phyloP scores from a whole-genome alignment of 345 rosid species.

The Dimocarpus longan region DNA sequence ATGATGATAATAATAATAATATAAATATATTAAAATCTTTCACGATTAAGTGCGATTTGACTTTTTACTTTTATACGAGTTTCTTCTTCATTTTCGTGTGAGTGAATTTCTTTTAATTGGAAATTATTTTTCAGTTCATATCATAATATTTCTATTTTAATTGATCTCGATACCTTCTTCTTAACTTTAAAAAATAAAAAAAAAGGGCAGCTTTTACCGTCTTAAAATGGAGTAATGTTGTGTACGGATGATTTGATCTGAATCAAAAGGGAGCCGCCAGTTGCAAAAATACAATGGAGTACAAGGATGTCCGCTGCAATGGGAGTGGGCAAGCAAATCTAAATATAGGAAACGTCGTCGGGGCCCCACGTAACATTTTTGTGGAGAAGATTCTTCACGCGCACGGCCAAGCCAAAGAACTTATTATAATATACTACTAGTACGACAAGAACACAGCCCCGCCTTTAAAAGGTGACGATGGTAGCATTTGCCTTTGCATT shows the following conservation, averaged over 20 bases:
- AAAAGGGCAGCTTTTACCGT: too few relatives aligned
- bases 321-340: conserved; percentile 21
- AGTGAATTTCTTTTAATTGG: too few relatives aligned
- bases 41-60: too few relatives aligned
- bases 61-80: too few relatives aligned
- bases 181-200: too few relatives aligned
- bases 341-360: conserved; percentile 15
- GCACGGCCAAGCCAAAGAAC: conserved; percentile 6
- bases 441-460: neutral
- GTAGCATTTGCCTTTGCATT: neutral
- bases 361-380: conserved; percentile 6
- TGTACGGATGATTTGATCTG: neutral
- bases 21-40: too few relatives aligned
- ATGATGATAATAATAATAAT: too few relatives aligned
- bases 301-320: conserved; percentile 25
- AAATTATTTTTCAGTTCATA: too few relatives aligned
- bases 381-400: conserved; percentile 30
- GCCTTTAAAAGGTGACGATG: neutral
- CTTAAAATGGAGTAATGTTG: neutral
- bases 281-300: conserved; percentile 8
- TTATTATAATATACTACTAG: neutral
- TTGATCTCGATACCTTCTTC: too few relatives aligned
- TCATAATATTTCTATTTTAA: too few relatives aligned
- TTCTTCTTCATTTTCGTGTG: too few relatives aligned
- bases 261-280: neutral